These are phyloP conservation scores for Oxytropis ochrocephala DNA, from an alignment of 306 rosid species.

Conservation along the genomic window DNA sequence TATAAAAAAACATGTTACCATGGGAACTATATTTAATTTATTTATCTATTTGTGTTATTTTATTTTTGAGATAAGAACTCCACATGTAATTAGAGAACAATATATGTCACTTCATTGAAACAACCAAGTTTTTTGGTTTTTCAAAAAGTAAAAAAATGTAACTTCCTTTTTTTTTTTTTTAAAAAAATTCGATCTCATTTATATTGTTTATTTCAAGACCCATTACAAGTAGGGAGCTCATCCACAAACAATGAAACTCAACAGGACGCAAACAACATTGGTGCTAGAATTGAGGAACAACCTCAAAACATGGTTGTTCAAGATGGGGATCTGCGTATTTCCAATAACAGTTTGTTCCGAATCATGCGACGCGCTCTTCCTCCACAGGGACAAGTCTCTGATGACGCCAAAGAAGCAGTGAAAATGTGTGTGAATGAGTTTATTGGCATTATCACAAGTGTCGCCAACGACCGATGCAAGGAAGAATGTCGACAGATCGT, in stretches of 20 bases:
- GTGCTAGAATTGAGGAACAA: neutral
- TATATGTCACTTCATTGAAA: too few relatives aligned
- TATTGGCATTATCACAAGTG: constrained; percentile 48
- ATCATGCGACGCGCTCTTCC: constrained; percentile 66
- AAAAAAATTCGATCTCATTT: neutral
- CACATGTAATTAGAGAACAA: too few relatives aligned
- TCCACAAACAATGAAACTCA: neutral
- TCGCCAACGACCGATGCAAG: constrained; percentile 49
- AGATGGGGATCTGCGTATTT: constrained; percentile 45
- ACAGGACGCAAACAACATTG: neutral
- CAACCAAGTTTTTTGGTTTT: too few relatives aligned
- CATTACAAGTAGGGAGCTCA: neutral
- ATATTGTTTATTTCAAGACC: neutral
- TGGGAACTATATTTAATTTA: too few relatives aligned
- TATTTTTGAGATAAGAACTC: too few relatives aligned
- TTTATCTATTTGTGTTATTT: too few relatives aligned
- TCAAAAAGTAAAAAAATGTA: too few relatives aligned
- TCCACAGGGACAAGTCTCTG: constrained; percentile 34
- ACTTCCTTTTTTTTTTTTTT: too few relatives aligned
- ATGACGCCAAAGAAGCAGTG: constrained; percentile 49
- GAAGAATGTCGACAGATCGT: constrained; percentile 49
- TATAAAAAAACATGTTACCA: too few relatives aligned
- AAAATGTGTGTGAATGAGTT: constrained; percentile 55
- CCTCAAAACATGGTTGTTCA: neutral
- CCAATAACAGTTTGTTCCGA: constrained; percentile 36